phyloP scores from a whole-genome alignment of 1,284 basidiomycete species.

The Omphalotus olearius region DNA sequence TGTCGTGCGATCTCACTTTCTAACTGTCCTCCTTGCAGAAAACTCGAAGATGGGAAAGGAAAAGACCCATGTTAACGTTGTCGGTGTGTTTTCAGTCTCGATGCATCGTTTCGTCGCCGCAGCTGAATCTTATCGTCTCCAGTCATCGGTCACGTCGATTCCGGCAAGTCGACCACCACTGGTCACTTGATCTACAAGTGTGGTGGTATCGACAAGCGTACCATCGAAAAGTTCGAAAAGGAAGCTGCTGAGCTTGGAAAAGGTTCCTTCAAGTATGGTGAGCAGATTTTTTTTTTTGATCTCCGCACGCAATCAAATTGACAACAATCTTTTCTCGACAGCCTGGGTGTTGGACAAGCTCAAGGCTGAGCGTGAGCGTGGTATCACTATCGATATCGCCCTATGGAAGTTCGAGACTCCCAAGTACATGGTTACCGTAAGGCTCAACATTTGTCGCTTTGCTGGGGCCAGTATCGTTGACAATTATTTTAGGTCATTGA shows the following conservation, averaged over 20 bases:
- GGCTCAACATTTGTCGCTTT: constrained; percentile 23
- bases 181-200: constrained; percentile 99
- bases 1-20: neutral
- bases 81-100: constrained; percentile 57
- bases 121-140: constrained; percentile 27
- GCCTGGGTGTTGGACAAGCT: constrained; percentile 99
- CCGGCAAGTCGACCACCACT: constrained; percentile 99
- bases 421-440: constrained; percentile 83
- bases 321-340: constrained; percentile 31
- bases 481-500: constrained; percentile 75
- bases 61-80: constrained; percentile 88
- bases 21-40: constrained; percentile 19
- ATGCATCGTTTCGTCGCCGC: constrained; percentile 10
- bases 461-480: constrained; percentile 5
- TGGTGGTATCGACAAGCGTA: constrained; percentile 99
- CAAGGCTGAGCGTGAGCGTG: constrained; percentile 99
- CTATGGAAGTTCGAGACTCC: constrained; percentile 99
- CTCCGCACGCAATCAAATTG: constrained; percentile 10
- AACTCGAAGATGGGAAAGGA: constrained; percentile 77
- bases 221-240: constrained; percentile 99
- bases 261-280: constrained; percentile 98
- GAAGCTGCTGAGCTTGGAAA: constrained; percentile 99
- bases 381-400: constrained; percentile 99
- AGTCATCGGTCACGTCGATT: constrained; percentile 98
- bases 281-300: constrained; percentile 26